Evolutionary conservation across 148 eudicot genomes (phyloP), one percentile per base, ranked within the genome.

Genomic region (Pharnaceum exiguum): DNA sequence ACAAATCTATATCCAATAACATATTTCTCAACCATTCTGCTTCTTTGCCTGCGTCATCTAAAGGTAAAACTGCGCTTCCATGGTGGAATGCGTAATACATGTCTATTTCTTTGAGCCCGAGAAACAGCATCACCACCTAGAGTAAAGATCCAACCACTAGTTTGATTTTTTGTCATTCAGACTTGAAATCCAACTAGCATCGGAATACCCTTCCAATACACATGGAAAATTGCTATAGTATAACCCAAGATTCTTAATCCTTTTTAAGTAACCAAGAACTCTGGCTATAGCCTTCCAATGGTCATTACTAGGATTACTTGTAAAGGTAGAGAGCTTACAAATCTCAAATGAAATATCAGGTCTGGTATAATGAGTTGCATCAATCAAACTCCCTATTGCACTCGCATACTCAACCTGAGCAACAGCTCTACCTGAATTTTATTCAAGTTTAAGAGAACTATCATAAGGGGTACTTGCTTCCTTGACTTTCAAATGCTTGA

Each of bases 81-180:
- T 47, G 22, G 62, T 46, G n/a, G 54, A 59, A 30, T 51, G 58
- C 0, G 51, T 33, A 30, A 59, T 68, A 23, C 39, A 59, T 0
- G 43, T 68, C 21, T 59, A 44, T 38, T 52, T 68, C 65, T 51
- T 67, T 9, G 43, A 60, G 40, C 38, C 73, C 57, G 62, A 69
- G 47, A 61, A 18, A 69, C 31, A 0, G 40, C 61, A 22, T 43
- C 73, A 1, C 67, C 62, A 39, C 48, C 48, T 8, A 44, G 48
- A n/a, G 48, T 9, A 5, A 35, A 35, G 12, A 35, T 35, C 8
- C 52, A 46, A 30, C 19, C 36, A 47, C 12, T 2, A 55, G 17
- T 9, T 31, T 8, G 58, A 54, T 22, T 54, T 35, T 3, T 33
- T 54, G 2, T 35, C 43, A 33, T 43, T 17, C 5, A 16, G 2